phyloP scores from a whole-genome alignment of 352 stramenopile genomes.

The Aphanomyces invadans region DNA sequence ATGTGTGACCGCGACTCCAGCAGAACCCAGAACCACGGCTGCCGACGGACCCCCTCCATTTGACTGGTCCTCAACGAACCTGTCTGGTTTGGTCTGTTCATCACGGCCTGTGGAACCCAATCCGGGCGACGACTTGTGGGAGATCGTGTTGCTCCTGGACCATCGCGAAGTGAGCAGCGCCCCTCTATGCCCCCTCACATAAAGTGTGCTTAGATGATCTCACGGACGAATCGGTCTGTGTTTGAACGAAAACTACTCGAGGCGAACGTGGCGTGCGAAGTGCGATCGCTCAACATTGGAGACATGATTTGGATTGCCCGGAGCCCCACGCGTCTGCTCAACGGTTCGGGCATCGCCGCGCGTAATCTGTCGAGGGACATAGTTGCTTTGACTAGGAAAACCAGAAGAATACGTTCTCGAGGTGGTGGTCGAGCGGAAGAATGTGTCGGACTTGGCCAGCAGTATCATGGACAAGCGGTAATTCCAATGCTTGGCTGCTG shows the following conservation, averaged over 20 bases:
- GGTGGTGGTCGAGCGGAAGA: constrained; percentile 77
- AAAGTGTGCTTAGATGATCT: constrained; percentile 34
- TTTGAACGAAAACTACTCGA: constrained; percentile 77
- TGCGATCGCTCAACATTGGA: constrained; percentile 61
- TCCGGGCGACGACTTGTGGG: constrained; percentile 49
- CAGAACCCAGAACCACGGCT: not conserved
- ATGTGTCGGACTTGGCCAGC: constrained; percentile 64
- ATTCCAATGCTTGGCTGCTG: not conserved
- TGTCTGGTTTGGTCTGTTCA: not conserved
- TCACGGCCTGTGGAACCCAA: not conserved
- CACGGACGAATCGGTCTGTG: constrained; percentile 57
- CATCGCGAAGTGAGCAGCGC: constrained; percentile 41
- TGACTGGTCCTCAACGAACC: constrained; percentile 7
- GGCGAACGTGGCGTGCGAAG: constrained; percentile 67
- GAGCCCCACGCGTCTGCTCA: constrained; percentile 26
- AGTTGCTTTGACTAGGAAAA: not conserved
- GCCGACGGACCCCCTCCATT: not conserved
- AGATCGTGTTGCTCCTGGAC: constrained; percentile 73
- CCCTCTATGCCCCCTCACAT: not conserved
- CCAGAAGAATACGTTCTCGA: constrained; percentile 65
- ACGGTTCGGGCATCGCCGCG: no score
- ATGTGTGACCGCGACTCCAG: not conserved
- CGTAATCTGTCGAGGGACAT: not conserved
- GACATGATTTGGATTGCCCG: constrained; percentile 75
- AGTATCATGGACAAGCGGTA: constrained; percentile 72